Percentiles rank a stretch among this genome's conserved stretches.
These are phyloP conservation scores for Jamesozyma lodderae DNA, from an alignment of 805 yeast genomes.

Conservation along the genomic window DNA sequence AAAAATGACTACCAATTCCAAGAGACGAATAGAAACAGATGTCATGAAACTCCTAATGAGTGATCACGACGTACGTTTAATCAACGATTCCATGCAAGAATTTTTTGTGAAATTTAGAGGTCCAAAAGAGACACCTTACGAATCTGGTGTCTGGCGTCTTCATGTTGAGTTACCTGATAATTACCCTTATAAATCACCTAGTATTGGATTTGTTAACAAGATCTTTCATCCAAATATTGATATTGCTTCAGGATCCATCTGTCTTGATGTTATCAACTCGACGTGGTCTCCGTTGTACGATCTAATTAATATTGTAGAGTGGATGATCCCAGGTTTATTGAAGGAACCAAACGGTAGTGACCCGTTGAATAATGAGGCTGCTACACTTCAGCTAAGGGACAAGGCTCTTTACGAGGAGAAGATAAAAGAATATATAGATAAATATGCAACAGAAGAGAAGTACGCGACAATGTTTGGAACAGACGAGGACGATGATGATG, in stretches of 20 bases:
- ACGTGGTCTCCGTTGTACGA: constrained; percentile 99
- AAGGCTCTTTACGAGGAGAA: constrained; percentile 54
- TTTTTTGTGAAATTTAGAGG: constrained; percentile 80
- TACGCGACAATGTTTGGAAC: constrained; percentile 35
- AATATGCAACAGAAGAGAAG: constrained; percentile 47
- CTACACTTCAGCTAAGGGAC: constrained; percentile 64
- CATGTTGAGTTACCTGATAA: constrained; percentile 92
- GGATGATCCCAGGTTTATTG: constrained; percentile 83
- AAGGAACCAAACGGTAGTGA: constrained; percentile 92
- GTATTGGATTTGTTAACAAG: constrained; percentile 85
- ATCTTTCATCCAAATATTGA: constrained; percentile 95
- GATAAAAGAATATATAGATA: constrained; percentile 64
- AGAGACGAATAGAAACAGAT: constrained; percentile 72
- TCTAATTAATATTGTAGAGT: constrained; percentile 79
- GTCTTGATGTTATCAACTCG: constrained; percentile 92
- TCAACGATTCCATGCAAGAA: constrained; percentile 79
- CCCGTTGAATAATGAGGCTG: constrained; percentile 87
- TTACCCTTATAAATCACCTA: constrained; percentile 92
- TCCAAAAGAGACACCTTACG: constrained; percentile 80
- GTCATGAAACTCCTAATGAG: constrained; percentile 94
- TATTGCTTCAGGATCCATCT: constrained; percentile 81
- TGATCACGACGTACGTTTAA: constrained; percentile 76
- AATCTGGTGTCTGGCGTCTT: constrained; percentile 81
- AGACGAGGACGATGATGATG: constrained; percentile 43
- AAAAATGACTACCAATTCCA: constrained; percentile 17